Conservation (phyloP, 306 rosid genomes). For the Prunus padus region DNA sequence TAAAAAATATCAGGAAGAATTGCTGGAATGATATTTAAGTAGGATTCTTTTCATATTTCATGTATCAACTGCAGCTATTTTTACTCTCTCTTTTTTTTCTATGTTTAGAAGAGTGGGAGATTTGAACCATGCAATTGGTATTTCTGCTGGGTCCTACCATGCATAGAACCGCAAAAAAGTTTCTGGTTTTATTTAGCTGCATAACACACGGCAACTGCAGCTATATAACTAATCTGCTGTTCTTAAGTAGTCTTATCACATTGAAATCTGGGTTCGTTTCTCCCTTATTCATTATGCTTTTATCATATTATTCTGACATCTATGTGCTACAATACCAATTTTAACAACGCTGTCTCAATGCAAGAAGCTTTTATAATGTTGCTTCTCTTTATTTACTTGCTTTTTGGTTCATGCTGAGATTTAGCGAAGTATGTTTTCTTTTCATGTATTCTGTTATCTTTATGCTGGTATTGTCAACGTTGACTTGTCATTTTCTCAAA, state of each 20-base stretch:
- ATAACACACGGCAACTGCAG: not conserved
- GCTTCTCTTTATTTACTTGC: not conserved
- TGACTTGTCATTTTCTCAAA: not conserved
- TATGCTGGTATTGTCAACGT: not conserved
- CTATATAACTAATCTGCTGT: not conserved
- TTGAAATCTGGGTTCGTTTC: not conserved
- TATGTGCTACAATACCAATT: not conserved
- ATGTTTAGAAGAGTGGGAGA: not conserved
- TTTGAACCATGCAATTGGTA: not conserved
- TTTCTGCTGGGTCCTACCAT: not conserved
- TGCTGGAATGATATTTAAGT: not conserved
- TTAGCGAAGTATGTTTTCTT: not conserved
- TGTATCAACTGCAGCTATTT: not conserved
- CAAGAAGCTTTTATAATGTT: not conserved
- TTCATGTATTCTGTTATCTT: not conserved
- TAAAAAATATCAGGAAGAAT: no score
- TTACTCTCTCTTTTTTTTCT: no score
- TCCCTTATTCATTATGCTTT: not conserved
- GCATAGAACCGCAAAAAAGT: not conserved
- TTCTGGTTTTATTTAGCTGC: not conserved
- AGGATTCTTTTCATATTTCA: not conserved
- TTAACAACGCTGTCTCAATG: not conserved
- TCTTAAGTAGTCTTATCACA: not conserved
- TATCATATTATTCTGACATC: not conserved
- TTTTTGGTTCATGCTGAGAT: conserved; percentile 8